Base-by-base conservation (phyloP, 1,284 basidiomycete species). In the Microbotryum silenes-acaulis region DNA sequence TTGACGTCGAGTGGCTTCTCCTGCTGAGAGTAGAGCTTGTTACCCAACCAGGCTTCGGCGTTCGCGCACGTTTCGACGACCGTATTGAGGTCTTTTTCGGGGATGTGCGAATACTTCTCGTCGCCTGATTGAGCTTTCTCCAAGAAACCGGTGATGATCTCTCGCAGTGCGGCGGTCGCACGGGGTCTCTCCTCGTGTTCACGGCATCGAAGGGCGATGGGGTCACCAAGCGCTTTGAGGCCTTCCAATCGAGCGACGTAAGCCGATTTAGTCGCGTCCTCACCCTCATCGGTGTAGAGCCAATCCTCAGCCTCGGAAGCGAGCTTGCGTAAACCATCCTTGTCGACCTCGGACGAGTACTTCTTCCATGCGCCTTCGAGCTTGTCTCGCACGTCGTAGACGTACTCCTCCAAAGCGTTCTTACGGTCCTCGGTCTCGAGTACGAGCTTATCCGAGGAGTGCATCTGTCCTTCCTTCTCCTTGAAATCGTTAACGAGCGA, bases 391-490 rank as follows among this genome's bases (percentile, higher is more conserved):
- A 82, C 90, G 76, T 97, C 91, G 79, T 96, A 96, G 67, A 96
- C 87, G 79, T 93, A 96, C 79, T 96, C 92, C 79, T 97, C 92
- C 27, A 97, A 84, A 18, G 91, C 91, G 75, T 97, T 96, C 81
- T 94, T 97, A 75, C 89, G 85, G 77, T 96, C 89, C 88, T 94
- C 91, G 61, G 92, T 96, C 76, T 96, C 92, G 78, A 84, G 83
- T 57, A 97, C 92, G 65, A 96, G 86, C 81, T 93, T 96, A 79
- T 97, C 92, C 60, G 82, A 79, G 46, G 88, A 82, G 75, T 87
- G 82, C 89, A 97, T 90, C 77, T 87, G 79, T 49, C 84, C 85
- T 79, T 96, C 92, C 66, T 81, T 79, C 79, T 93, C 89, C 75
- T 80, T 83, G 74, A 81, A 79, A 62, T 78, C 74, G 74, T 92